phyloP scores from a whole-genome alignment of 1,284 basidiomycete species.

The Cerioporus squamosus region DNA sequence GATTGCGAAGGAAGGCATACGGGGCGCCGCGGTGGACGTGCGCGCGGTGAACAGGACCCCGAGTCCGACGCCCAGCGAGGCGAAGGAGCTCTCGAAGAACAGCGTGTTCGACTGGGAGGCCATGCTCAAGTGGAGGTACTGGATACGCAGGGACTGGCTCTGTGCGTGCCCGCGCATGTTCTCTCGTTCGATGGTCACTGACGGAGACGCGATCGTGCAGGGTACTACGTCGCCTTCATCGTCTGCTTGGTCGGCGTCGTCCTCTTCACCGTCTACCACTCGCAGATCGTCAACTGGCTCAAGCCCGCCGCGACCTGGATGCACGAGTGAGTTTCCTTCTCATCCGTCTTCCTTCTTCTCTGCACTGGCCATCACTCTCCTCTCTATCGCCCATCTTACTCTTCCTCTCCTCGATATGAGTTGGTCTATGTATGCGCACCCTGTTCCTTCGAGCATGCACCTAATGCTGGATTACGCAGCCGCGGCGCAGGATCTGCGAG shows the following conservation, averaged over 20 bases:
- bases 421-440: no score
- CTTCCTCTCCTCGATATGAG: no score
- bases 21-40: conserved; percentile 22
- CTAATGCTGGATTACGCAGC: no score
- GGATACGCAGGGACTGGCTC: conserved; percentile 53
- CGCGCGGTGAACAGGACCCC: conserved; percentile 40
- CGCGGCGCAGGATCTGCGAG: no score
- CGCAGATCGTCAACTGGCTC: conserved; percentile 62
- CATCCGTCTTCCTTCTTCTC: background rate
- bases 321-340: conserved; percentile 38
- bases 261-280: conserved; percentile 59
- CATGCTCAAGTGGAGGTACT: conserved; percentile 48
- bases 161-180: conserved; percentile 41
- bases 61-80: conserved; percentile 46
- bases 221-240: conserved; percentile 29
- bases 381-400: no score
- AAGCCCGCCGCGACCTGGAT: conserved; percentile 59
- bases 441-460: no score
- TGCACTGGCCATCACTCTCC: no score
- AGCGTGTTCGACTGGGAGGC: conserved; percentile 50
- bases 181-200: background rate
- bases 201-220: background rate
- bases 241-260: conserved; percentile 43
- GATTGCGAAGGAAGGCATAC: conserved; percentile 1
- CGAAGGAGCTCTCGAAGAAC: conserved; percentile 37